These are phyloP conservation scores for Yamadazyma sp. DNA, from an alignment of 1,139 yeast genomes.

Conservation along the genomic window DNA sequence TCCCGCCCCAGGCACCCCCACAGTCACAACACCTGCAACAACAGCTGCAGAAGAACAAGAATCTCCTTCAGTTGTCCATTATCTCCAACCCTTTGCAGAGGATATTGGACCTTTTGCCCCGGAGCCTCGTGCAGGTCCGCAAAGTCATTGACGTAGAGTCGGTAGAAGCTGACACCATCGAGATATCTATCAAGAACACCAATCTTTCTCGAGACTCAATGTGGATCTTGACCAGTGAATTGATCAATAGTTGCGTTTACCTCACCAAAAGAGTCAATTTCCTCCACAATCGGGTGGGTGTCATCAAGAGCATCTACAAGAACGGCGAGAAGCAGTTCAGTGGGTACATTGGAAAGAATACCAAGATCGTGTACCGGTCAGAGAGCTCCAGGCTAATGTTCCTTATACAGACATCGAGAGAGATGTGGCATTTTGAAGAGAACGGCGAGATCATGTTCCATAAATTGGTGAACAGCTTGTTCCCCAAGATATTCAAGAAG, in stretches of 20 bases:
- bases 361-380: conserved; percentile 82
- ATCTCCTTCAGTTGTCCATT: conserved; percentile 50
- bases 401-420: conserved; percentile 84
- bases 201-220: conserved; percentile 87
- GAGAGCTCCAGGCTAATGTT: conserved; percentile 86
- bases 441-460: conserved; percentile 93
- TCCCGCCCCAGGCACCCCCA: background rate
- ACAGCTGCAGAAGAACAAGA: conserved; percentile 14
- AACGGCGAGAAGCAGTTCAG: conserved; percentile 67
- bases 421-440: conserved; percentile 98
- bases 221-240: conserved; percentile 76
- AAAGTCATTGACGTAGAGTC: conserved; percentile 33
- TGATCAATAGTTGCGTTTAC: conserved; percentile 67
- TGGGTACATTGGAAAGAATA: conserved; percentile 67
- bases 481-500: conserved; percentile 84
- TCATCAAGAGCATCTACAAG: conserved; percentile 66
- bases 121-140: conserved; percentile 60
- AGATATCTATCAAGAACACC: conserved; percentile 77
- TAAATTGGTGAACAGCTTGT: conserved; percentile 82
- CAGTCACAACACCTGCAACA: background rate
- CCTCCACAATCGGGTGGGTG: conserved; percentile 58
- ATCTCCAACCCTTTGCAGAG: conserved; percentile 63
- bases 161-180: conserved; percentile 79
- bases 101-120: conserved; percentile 62
- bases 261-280: conserved; percentile 65